These are phyloP conservation scores for Collybia sp. DNA, from an alignment of 768 basidiomycete species.

Conservation along the genomic window DNA sequence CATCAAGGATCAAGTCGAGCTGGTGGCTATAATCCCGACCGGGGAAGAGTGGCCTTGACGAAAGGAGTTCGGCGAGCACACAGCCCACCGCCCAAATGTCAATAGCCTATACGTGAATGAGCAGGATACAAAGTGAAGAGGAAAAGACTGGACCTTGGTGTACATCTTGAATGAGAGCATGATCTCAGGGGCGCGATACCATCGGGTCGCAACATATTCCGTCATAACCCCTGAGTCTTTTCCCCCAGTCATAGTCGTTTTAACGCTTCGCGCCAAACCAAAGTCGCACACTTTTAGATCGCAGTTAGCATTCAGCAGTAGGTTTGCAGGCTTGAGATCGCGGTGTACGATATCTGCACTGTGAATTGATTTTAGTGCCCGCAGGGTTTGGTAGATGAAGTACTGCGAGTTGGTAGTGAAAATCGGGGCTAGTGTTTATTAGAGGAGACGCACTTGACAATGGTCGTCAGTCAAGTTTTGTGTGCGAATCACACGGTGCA, in stretches of 20 bases:
- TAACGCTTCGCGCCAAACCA: slow-evolving; percentile 88
- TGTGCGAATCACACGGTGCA: slow-evolving; percentile 89
- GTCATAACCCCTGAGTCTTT: slow-evolving; percentile 97
- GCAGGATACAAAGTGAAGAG: slow-evolving; percentile 1
- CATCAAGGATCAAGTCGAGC: slow-evolving; percentile 95
- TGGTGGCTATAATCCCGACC: slow-evolving; percentile 99
- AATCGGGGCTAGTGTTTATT: background rate
- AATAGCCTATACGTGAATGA: slow-evolving; percentile 53
- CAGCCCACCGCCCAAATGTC: slow-evolving; percentile 98
- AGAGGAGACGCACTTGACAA: slow-evolving; percentile 49
- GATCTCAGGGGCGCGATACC: slow-evolving; percentile 99
- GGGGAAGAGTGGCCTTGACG: slow-evolving; percentile 95
- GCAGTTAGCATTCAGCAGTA: slow-evolving; percentile 97
- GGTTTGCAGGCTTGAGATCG: slow-evolving; percentile 92
- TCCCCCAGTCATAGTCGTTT: slow-evolving; percentile 65
- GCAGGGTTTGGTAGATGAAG: slow-evolving; percentile 97
- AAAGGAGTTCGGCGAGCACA: slow-evolving; percentile 88
- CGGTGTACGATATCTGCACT: slow-evolving; percentile 95
- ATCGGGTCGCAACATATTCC: slow-evolving; percentile 97
- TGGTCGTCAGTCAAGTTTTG: slow-evolving; percentile 91
- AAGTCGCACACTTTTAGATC: slow-evolving; percentile 99
- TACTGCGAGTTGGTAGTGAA: slow-evolving; percentile 63
- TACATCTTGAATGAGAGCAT: slow-evolving; percentile 97
- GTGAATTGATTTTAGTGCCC: slow-evolving; percentile 97
- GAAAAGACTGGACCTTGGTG: slow-evolving; percentile 39